Conservation (phyloP, 2,329 filamentous ascomycete species). For the Phyllosticta capitalensis region DNA sequence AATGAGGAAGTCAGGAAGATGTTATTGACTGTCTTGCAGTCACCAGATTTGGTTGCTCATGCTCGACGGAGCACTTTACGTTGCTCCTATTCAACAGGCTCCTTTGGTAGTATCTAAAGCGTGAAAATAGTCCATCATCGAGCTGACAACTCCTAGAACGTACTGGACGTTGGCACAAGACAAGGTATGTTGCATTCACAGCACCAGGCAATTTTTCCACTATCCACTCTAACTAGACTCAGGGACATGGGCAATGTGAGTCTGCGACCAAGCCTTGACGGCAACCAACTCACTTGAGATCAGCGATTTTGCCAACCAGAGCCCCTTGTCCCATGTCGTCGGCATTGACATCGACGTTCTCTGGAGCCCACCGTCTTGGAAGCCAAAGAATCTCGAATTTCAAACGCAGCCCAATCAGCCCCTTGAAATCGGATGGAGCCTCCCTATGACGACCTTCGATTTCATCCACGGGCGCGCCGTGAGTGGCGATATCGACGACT, state of each 20-base stretch:
- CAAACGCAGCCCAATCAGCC: slow-evolving; percentile 22
- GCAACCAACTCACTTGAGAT: not conserved
- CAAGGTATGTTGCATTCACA: not conserved
- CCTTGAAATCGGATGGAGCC: slow-evolving; percentile 39
- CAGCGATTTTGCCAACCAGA: slow-evolving; percentile 25
- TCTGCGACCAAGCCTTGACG: not conserved
- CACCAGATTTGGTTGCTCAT: slow-evolving; percentile 26
- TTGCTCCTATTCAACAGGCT: slow-evolving; percentile 16
- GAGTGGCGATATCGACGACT: slow-evolving; percentile 17
- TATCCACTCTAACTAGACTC: slow-evolving; percentile 10
- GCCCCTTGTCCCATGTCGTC: slow-evolving; percentile 26
- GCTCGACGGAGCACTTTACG: slow-evolving; percentile 24
- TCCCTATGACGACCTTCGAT: slow-evolving; percentile 18
- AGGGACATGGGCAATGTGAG: slow-evolving; percentile 25
- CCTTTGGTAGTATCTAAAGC: not conserved
- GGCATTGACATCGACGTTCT: slow-evolving; percentile 40
- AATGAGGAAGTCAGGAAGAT: not conserved
- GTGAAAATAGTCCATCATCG: not conserved
- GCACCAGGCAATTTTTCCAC: not conserved
- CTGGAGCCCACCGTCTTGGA: slow-evolving; percentile 25
- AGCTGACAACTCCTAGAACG: slow-evolving; percentile 16
- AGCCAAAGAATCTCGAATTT: not conserved
- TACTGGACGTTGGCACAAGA: slow-evolving; percentile 26
- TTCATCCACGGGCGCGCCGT: slow-evolving; percentile 17
- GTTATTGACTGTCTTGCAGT: slow-evolving; percentile 5